Base-by-base conservation (phyloP, 768 basidiomycete species). In the Leccinum barrowsii region DNA sequence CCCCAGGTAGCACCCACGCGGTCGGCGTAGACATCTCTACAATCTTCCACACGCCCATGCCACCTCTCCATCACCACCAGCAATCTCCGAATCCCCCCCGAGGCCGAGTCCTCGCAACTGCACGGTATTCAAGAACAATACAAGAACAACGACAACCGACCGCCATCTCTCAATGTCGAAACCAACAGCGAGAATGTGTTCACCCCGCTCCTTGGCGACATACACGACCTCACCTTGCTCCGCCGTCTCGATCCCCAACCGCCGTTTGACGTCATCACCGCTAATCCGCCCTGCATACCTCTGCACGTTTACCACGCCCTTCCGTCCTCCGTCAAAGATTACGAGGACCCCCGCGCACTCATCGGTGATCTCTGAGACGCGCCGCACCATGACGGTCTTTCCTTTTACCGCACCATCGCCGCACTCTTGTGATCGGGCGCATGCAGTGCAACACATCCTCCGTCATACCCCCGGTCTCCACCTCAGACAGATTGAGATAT, bases 251-350 rank as follows among this genome's bases (percentile, higher is more conserved):
- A 64, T 17, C 68, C 81, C 58, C 61, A 58, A 51, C 77, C 72
- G 3, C 83, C 87, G 2, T 90, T 86, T 73, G 86, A 92, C 73
- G 75, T 94, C 57, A 76, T 94, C 67, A 92, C 92, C 13, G 83
- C 87, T 15, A 95, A 94, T 74, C 89, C 90, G 24, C 90, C 92
- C 10, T 98, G 97, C 73, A 90, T 98, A 63, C 78, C 93, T 37
- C 78, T 71, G 61, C 63, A 73, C 42, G 86, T 89, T 59, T 95
- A 86, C 68, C 73, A 81, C 46, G 53, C 65, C 22, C 80, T 98
- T 34, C 81, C 87, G 7, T 59, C 67, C n/a, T 86, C 85, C 50
- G 94, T 98, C 54, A 81, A 75, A 52, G 77, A 82, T 54, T 90
- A 83, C 69, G 95, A 98, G 73, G 93, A 95, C 74, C 83, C 80